phyloP scores from a whole-genome alignment of 2,329 filamentous ascomycete genomes.

The Alternaria triticina region DNA sequence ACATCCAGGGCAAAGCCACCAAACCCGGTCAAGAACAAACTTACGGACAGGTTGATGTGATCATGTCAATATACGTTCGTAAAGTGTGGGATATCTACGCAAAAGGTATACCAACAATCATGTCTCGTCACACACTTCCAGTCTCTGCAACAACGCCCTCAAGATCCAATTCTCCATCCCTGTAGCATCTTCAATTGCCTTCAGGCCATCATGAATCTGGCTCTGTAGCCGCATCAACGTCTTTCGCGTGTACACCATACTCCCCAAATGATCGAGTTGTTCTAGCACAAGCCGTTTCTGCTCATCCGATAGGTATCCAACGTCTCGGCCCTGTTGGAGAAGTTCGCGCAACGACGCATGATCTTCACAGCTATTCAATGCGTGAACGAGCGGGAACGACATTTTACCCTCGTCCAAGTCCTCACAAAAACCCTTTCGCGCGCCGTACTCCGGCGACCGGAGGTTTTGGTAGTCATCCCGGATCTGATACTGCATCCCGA shows the following conservation, averaged over 20 bases:
- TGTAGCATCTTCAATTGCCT: neutral
- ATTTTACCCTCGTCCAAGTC: constrained; percentile 95
- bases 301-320: neutral
- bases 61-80: neutral
- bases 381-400: constrained; percentile 51
- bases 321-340: neutral
- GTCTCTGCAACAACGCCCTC: neutral
- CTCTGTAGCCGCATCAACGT: neutral
- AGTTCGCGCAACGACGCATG: neutral
- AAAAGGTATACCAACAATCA: neutral
- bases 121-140: neutral
- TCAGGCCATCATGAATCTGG: neutral
- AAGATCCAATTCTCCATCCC: neutral
- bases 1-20: no score
- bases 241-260: neutral
- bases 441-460: constrained; percentile 62
- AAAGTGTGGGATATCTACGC: neutral
- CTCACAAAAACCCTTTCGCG: constrained; percentile 90
- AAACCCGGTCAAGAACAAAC: no score
- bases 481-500: constrained; percentile 69
- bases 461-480: constrained; percentile 91
- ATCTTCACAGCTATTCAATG: neutral
- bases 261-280: neutral
- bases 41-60: no score
- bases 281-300: neutral